These are phyloP conservation scores for Solanum chmielewskii DNA, from an alignment of 257 asterid species.

Conservation along the genomic window DNA sequence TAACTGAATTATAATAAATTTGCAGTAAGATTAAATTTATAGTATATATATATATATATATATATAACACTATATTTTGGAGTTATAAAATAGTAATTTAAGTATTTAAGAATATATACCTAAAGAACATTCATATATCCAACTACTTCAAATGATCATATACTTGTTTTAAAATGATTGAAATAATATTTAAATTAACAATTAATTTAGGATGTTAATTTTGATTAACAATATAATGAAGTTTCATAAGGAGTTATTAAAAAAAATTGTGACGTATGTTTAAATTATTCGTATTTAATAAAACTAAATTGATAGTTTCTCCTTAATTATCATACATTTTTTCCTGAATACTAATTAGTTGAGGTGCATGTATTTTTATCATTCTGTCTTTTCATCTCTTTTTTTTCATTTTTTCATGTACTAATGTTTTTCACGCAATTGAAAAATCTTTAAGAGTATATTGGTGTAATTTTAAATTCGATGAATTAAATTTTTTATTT, in stretches of 20 bases:
- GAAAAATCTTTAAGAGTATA: background rate
- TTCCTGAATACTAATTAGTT: too few species aligned
- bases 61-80: too few species aligned
- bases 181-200: too few species aligned
- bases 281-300: too few species aligned
- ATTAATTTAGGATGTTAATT: too few species aligned
- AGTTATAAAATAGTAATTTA: background rate
- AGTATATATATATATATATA: too few species aligned
- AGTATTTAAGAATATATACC: background rate
- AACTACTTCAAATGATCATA: background rate
- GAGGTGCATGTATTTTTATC: too few species aligned
- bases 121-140: background rate
- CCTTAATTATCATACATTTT: background rate
- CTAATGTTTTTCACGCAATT: background rate
- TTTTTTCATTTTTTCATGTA: background rate
- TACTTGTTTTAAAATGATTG: background rate
- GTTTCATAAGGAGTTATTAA: background rate
- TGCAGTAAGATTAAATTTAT: background rate
- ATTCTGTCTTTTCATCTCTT: background rate
- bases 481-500: background rate
- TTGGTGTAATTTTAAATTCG: background rate
- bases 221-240: background rate
- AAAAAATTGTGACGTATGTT: background rate
- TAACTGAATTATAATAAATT: background rate
- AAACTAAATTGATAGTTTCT: background rate